Conservation (phyloP, 1,284 basidiomycete species). For the Papiliotrema fonsecae region DNA sequence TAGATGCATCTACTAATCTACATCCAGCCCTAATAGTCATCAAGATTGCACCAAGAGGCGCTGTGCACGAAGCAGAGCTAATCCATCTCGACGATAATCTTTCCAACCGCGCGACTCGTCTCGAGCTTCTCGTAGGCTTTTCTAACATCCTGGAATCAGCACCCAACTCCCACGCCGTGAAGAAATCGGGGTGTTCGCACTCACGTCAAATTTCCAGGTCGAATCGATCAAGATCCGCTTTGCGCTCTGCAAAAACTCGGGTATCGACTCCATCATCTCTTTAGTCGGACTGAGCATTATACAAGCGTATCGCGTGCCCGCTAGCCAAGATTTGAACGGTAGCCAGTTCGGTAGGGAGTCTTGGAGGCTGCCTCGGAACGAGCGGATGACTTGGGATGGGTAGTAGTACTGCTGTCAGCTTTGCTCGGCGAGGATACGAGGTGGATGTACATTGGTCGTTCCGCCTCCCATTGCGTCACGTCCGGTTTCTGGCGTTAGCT, state of each 20-base stretch:
- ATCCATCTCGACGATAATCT: conserved; percentile 51
- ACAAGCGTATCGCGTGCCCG: conserved; percentile 24
- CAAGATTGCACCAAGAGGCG: too few species aligned
- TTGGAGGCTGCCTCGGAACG: conserved; percentile 45
- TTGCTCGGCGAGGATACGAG: background rate
- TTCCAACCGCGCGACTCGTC: conserved; percentile 58
- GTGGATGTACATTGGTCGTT: conserved; percentile 17
- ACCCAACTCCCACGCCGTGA: background rate
- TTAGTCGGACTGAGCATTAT: conserved; percentile 19
- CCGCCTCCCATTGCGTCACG: conserved; percentile 27
- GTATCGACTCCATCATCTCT: conserved; percentile 25
- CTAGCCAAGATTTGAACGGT: conserved; percentile 48
- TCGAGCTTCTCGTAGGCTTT: conserved; percentile 61
- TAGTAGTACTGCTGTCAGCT: conserved; percentile 8
- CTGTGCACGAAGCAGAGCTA: too few species aligned
- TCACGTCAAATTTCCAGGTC: conserved; percentile 54
- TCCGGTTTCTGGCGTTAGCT: conserved; percentile 11
- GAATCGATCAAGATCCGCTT: conserved; percentile 60
- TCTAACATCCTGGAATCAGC: conserved; percentile 44
- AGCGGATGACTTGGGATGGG: conserved; percentile 22
- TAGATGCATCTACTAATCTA: too few species aligned
- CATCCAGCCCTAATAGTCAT: too few species aligned
- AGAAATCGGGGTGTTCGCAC: conserved; percentile 1
- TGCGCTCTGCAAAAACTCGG: conserved; percentile 44
- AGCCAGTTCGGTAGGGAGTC: conserved; percentile 48